phyloP scores from a whole-genome alignment of 257 asterid genomes.

The Capsicum pubescens region DNA sequence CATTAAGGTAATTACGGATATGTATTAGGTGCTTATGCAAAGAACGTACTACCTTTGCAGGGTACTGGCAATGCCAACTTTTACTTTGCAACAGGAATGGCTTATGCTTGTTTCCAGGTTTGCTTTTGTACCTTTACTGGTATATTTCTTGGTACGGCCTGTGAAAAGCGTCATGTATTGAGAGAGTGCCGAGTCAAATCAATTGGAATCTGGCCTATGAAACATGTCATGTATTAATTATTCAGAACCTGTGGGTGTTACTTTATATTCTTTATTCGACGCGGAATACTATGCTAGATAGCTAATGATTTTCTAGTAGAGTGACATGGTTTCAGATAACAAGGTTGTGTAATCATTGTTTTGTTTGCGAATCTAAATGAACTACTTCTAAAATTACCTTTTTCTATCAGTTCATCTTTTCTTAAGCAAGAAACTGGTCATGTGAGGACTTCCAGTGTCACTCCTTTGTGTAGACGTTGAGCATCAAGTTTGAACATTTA shows the following conservation, averaged over 20 bases:
- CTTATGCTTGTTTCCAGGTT: constrained; percentile 96
- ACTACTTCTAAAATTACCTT: no score
- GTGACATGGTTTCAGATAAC: not conserved
- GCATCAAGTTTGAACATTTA: no score
- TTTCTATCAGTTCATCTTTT: no score
- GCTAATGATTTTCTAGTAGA: not conserved
- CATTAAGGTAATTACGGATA: not conserved
- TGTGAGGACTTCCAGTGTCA: no score
- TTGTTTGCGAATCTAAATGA: not conserved
- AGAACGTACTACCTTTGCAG: constrained; percentile 49
- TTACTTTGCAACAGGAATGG: constrained; percentile 95
- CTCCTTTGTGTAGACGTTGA: no score
- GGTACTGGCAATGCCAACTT: constrained; percentile 99
- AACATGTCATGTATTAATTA: not conserved
- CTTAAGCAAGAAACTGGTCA: no score
- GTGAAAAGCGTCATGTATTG: not conserved
- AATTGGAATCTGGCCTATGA: not conserved
- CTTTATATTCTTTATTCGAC: not conserved
- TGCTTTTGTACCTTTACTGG: constrained; percentile 10
- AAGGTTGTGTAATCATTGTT: not conserved
- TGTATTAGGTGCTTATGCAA: constrained; percentile 20
- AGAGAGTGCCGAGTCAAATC: not conserved
- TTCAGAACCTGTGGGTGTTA: not conserved
- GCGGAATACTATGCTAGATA: not conserved
- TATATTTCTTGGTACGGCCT: not conserved